Evolutionary conservation across 305 asterid species (phyloP).

Genomic region (Fraxinus angustifolia): DNA sequence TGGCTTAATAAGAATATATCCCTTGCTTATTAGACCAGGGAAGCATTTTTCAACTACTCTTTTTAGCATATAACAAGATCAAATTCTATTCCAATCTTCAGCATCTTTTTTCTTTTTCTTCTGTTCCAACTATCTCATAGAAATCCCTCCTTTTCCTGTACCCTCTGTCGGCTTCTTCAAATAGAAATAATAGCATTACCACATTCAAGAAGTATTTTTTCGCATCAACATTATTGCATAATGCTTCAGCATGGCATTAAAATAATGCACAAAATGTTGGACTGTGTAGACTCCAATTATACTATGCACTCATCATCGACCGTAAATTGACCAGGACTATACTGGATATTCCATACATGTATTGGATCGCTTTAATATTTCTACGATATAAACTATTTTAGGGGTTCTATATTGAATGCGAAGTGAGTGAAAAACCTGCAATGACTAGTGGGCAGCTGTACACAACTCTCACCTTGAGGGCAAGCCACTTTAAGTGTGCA

Average conservation of each 20-base stretch:
- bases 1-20: conserved; percentile 25
- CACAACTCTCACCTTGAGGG: neutral
- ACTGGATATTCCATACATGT: neutral
- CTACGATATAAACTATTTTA: neutral
- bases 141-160: neutral
- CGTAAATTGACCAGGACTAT: neutral
- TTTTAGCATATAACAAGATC: neutral
- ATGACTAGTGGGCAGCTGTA: neutral
- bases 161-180: neutral
- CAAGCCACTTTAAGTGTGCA: neutral
- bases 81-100: conserved; percentile 40
- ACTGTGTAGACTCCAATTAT: neutral
- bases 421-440: neutral
- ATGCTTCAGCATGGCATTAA: neutral
- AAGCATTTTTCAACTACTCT: conserved; percentile 10
- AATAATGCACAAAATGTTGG: neutral
- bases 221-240: neutral
- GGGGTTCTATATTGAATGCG: neutral
- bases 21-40: conserved; percentile 25
- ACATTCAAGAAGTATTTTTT: neutral
- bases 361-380: neutral
- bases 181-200: neutral
- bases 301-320: neutral
- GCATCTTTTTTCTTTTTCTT: conserved; percentile 17
- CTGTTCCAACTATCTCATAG: neutral